phyloP scores from a whole-genome alignment of 768 basidiomycete species.

The Lactarius evosmus region DNA sequence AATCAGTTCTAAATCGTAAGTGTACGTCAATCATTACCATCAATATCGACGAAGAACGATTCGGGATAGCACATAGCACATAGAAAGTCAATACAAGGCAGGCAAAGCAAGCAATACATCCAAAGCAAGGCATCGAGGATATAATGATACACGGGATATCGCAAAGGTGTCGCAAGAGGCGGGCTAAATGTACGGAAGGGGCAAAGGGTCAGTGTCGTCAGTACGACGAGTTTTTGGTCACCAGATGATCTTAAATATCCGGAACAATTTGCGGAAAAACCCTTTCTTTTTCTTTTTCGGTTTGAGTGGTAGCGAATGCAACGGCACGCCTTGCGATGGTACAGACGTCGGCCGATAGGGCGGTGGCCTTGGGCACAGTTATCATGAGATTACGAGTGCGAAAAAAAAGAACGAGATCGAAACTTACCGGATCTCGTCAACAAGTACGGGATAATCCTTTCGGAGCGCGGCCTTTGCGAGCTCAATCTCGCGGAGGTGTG shows the following conservation, averaged over 20 bases:
- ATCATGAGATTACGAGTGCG: background rate
- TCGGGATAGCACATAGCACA: constrained; percentile 1
- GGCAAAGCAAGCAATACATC: constrained; percentile 21
- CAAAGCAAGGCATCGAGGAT: constrained; percentile 11
- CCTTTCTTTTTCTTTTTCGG: constrained; percentile 28
- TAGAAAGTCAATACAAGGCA: constrained; percentile 15
- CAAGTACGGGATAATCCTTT: constrained; percentile 23
- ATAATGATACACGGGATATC: constrained; percentile 21
- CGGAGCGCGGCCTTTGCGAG: constrained; percentile 26
- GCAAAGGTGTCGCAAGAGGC: constrained; percentile 14
- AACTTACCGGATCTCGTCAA: constrained; percentile 26
- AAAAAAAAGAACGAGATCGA: background rate
- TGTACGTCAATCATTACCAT: constrained; percentile 4
- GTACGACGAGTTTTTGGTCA: constrained; percentile 9
- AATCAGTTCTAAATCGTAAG: background rate
- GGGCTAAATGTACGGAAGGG: background rate
- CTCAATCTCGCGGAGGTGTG: constrained; percentile 21
- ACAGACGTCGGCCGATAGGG: constrained; percentile 17
- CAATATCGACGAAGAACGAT: constrained; percentile 12
- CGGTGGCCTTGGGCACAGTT: constrained; percentile 4
- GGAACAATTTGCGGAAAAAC: constrained; percentile 27
- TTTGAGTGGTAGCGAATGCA: background rate
- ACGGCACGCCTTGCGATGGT: background rate
- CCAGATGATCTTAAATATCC: constrained; percentile 26
- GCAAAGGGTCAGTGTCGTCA: background rate